Evolutionary conservation across 768 basidiomycete genomes (phyloP), one percentile per base, ranked within the genome.

Genomic region (Chalciporus chontae): DNA sequence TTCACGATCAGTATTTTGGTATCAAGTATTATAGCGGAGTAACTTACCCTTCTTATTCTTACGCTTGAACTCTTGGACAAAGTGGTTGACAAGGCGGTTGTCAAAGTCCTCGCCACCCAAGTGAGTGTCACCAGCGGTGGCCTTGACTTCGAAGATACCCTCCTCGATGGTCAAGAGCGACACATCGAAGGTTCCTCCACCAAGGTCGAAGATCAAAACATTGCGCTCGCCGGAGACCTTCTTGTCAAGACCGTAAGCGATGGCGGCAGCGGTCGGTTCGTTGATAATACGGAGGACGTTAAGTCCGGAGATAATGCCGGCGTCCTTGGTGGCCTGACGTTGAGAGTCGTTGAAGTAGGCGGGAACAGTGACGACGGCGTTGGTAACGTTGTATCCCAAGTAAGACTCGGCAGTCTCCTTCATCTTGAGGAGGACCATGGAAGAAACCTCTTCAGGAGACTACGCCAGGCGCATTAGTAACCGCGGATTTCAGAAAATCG

Each of bases 311-410:
- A 98, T 97, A 53, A 82, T 83, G 60, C 95, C 95, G 32, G 95
- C 94, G 65, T 98, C 95, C 77, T 96, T 98, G 62, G 95, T 98
- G 18, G 95, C 95, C 65, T 95, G 93, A 67, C 95, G 90, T 69
- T 98, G 95, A 21, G 95, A 94, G 76, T 98, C 94, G 71, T 98
- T 98, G 80, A 97, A 97, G 78, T 97, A 97, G 32, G 94, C 94
- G 27, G 94, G 94, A 55, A 97, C 87, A 23, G 94, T 95, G 63
- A 97, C 86, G 60, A 98, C 95, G 48, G 95, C 95, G 70, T 94
- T 93, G 70, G 69, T 84, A 68, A 94, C 75, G 48, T 76, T 80
- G 62, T 74, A 77, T 52, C 95, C 93, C 59, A 98, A 81, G 75
- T 98, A 96, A 43, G 95, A 87, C 77, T 98, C 95, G 29, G 95